A percentile compares a stretch with the other conserved stretches of the same genome.
phyloP scores from a whole-genome alignment of 192 early-diverging fungal species.

The Podila verticillata region DNA sequence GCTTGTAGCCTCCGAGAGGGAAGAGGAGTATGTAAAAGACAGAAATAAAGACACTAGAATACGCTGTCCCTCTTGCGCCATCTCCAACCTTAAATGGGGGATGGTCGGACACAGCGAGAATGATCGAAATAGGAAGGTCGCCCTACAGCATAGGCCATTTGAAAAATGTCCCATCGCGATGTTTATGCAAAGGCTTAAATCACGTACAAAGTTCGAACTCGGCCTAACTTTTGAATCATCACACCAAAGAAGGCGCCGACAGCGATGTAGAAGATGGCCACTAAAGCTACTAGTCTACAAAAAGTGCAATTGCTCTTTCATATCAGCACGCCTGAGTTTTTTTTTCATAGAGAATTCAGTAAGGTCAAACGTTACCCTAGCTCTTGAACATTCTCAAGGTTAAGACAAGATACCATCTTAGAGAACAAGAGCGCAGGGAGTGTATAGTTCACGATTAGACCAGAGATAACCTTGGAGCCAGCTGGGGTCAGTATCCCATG shows the following conservation, averaged over 20 bases:
- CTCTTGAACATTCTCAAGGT: slow-evolving; percentile 14
- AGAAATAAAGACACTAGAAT: slow-evolving; percentile 37
- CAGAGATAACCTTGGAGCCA: slow-evolving; percentile 37
- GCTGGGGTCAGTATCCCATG: slow-evolving; percentile 41
- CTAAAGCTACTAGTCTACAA: slow-evolving; percentile 17
- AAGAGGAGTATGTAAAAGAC: slow-evolving; percentile 39
- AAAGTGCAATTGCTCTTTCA: no score
- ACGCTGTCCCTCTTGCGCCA: slow-evolving; percentile 34
- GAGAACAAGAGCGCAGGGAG: slow-evolving; percentile 43
- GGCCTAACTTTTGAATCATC: slow-evolving; percentile 20
- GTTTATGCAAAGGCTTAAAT: no score
- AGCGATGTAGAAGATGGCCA: slow-evolving; percentile 9
- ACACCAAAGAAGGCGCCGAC: slow-evolving; percentile 22
- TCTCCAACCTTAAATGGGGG: slow-evolving; percentile 47
- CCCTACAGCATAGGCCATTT: slow-evolving; percentile 12
- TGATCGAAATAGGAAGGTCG: slow-evolving; percentile 48
- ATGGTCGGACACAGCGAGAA: slow-evolving; percentile 36
- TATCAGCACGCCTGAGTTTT: not conserved
- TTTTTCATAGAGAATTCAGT: not conserved
- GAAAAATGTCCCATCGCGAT: no score
- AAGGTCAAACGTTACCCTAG: slow-evolving; percentile 1
- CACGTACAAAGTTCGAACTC: slow-evolving; percentile 42
- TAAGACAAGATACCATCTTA: slow-evolving; percentile 39
- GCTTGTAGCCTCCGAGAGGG: slow-evolving; percentile 42
- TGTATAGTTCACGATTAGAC: slow-evolving; percentile 38